phyloP scores from a whole-genome alignment of 176 grass and related monocot species.

The Avena eriantha region DNA sequence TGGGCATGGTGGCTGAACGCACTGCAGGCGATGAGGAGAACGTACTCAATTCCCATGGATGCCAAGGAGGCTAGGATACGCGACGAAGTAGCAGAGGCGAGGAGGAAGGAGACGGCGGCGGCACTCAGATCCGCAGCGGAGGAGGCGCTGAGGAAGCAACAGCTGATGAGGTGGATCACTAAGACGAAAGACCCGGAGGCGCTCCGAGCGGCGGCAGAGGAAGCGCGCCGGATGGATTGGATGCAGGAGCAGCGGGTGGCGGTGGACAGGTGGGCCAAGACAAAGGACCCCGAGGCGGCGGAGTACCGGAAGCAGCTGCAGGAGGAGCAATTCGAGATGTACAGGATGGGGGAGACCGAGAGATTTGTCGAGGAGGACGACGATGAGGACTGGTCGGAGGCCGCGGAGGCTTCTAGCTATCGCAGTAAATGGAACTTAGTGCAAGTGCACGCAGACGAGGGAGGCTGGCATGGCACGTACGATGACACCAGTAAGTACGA shows the following conservation, averaged over 20 bases:
- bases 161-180: not conserved
- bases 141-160: not conserved
- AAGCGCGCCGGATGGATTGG: too few species aligned
- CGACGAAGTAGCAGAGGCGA: not conserved
- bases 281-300: not conserved
- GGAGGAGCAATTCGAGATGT: not conserved
- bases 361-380: not conserved
- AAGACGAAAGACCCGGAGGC: too few species aligned
- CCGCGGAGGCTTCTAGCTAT: not conserved
- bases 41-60: not conserved
- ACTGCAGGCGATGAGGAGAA: not conserved
- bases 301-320: not conserved
- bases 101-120: not conserved
- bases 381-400: not conserved
- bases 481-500: not conserved
- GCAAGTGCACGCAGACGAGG: not conserved
- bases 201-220: too few species aligned
- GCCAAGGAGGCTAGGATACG: not conserved
- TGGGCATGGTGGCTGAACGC: constrained; percentile 8
- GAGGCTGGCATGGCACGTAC: not conserved
- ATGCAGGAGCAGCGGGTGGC: not conserved
- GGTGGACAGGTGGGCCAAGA: not conserved
- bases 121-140: not conserved
- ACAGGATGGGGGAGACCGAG: not conserved
- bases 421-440: not conserved